Percentiles rank a stretch among this genome's conserved stretches.
phyloP scores from a whole-genome alignment of 225 moss, liverwort and hornwort genomes.

The Asterella californica region DNA sequence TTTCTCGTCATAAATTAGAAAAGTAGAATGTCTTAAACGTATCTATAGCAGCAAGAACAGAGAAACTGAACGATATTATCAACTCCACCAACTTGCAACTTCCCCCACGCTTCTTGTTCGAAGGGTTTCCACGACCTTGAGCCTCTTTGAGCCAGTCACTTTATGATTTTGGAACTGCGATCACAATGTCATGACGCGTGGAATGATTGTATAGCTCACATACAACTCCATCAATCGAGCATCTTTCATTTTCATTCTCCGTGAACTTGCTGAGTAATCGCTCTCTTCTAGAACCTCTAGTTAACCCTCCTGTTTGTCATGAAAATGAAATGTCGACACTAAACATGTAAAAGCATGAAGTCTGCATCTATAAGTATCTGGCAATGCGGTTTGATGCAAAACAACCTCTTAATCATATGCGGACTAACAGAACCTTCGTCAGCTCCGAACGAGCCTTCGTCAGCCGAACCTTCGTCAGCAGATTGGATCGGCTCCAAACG shows the following conservation, averaged over 20 bases:
- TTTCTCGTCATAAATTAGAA: background rate
- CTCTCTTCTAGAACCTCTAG: slow-evolving; percentile 86
- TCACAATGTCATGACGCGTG: background rate
- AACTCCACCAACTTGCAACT: background rate
- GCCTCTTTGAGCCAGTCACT: background rate
- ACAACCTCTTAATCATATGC: too few relatives aligned
- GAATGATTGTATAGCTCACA: slow-evolving; percentile 52
- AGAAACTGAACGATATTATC: background rate
- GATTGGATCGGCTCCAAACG: too few relatives aligned
- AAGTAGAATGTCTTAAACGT: background rate
- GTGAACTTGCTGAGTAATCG: slow-evolving; percentile 78
- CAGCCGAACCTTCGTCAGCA: too few relatives aligned
- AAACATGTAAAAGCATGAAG: background rate
- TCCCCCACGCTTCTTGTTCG: background rate
- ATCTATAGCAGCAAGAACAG: background rate
- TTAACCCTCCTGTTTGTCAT: slow-evolving; percentile 60
- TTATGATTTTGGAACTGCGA: background rate
- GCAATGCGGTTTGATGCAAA: background rate
- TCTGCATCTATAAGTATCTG: background rate
- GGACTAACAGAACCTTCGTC: too few relatives aligned
- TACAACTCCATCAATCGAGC: slow-evolving; percentile 98
- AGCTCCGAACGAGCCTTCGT: too few relatives aligned
- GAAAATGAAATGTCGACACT: background rate
- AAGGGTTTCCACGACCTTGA: background rate
- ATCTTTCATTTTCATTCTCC: slow-evolving; percentile 82